Evolutionary conservation across 257 asterid species (phyloP).

Genomic region (Thymus mandschuricus): DNA sequence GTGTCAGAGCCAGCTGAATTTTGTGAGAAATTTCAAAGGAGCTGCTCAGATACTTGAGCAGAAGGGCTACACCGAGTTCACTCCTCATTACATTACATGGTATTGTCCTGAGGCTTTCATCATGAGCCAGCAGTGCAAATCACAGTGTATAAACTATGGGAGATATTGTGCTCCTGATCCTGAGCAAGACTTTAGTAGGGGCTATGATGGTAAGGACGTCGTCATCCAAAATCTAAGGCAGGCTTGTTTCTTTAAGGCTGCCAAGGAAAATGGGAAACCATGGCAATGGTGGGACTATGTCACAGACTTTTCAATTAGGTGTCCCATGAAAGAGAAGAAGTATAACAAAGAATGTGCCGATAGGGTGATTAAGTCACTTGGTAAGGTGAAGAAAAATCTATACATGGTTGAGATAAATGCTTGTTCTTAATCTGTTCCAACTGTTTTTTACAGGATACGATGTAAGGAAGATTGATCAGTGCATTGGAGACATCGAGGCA

Average conservation of each 20-base stretch:
- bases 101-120: constrained; percentile 74
- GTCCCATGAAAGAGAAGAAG: constrained; percentile 69
- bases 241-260: constrained; percentile 70
- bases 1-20: constrained; percentile 76
- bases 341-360: constrained; percentile 69
- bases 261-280: constrained; percentile 63
- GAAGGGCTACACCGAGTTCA: constrained; percentile 83
- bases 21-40: constrained; percentile 75
- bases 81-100: constrained; percentile 77
- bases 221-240: constrained; percentile 70
- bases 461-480: constrained; percentile 66
- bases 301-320: constrained; percentile 68
- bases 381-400: constrained; percentile 15
- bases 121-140: constrained; percentile 72
- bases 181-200: constrained; percentile 67
- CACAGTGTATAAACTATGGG: constrained; percentile 74
- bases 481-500: constrained; percentile 82
- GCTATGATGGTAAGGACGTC: constrained; percentile 73
- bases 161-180: constrained; percentile 83
- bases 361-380: constrained; percentile 66
- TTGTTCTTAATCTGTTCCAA: constrained; percentile 2
- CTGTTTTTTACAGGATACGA: constrained; percentile 59
- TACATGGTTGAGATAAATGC: not conserved
- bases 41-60: constrained; percentile 94
- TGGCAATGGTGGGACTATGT: constrained; percentile 92